Evolutionary conservation across 805 yeast genomes (phyloP).

Genomic region (Grigorovia humatica): DNA sequence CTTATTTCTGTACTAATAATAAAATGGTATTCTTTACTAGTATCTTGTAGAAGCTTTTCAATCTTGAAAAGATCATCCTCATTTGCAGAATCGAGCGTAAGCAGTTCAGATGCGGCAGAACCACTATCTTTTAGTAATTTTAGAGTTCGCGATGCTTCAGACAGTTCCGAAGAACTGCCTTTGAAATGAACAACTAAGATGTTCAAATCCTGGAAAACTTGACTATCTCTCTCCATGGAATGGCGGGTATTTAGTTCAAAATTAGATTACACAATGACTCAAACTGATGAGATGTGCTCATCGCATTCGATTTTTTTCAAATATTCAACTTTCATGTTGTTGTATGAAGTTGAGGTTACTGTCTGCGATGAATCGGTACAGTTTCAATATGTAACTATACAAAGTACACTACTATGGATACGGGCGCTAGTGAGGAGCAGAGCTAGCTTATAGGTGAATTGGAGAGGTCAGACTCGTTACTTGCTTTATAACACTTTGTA

Average conservation of each 20-base stretch:
- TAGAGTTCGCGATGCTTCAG: not conserved
- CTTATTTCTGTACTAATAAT: constrained; percentile 12
- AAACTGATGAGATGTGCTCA: not conserved
- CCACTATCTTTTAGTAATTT: not conserved
- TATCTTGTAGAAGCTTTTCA: not conserved
- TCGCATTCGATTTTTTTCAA: not conserved
- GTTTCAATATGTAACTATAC: too few species aligned
- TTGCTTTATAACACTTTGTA: too few species aligned
- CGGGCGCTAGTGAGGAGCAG: too few species aligned
- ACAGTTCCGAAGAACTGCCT: not conserved
- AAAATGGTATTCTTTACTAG: constrained; percentile 10
- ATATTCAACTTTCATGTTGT: not conserved
- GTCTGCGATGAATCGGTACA: too few species aligned
- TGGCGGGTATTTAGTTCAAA: not conserved
- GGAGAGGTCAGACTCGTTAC: too few species aligned
- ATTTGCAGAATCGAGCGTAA: not conserved
- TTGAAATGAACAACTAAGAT: not conserved
- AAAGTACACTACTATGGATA: too few species aligned
- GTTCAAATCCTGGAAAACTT: not conserved
- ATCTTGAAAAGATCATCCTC: not conserved
- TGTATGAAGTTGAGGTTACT: too few species aligned
- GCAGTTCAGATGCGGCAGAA: not conserved
- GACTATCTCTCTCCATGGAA: not conserved
- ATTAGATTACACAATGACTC: not conserved
- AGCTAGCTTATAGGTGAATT: too few species aligned